A percentile compares a stretch with the other conserved stretches of the same genome.
These are phyloP conservation scores for Dunaliella sp. DNA, from an alignment of 139 green algal species.

Conservation along the genomic window DNA sequence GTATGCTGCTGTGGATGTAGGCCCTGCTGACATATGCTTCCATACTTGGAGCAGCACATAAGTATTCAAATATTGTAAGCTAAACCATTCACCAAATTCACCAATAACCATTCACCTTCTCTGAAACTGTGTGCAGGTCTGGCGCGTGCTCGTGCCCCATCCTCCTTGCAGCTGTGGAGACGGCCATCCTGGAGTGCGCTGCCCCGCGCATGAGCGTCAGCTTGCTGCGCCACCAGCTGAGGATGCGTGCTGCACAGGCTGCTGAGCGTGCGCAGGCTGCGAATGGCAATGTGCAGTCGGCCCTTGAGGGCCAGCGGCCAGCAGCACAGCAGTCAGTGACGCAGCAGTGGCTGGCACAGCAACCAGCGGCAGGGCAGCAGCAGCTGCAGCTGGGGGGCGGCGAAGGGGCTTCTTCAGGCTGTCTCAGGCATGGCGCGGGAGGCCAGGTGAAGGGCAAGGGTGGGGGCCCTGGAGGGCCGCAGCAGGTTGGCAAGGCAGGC, in stretches of 20 bases:
- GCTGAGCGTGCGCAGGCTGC: too few relatives aligned
- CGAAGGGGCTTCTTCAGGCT: too few relatives aligned
- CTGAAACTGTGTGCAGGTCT: background rate
- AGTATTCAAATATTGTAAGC: too few relatives aligned
- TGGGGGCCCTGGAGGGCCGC: background rate
- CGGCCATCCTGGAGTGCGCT: background rate
- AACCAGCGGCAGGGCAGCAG: too few relatives aligned
- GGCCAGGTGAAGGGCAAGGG: too few relatives aligned
- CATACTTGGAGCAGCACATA: too few relatives aligned
- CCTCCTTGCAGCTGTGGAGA: background rate
- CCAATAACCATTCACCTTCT: too few relatives aligned
- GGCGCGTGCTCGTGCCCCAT: background rate
- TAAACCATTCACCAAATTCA: too few relatives aligned
- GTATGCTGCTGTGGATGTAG: too few relatives aligned
- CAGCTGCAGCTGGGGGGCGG: background rate
- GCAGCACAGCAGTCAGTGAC: background rate
- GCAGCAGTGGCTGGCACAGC: too few relatives aligned
- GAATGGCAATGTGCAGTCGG: background rate
- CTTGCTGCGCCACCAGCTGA: background rate
- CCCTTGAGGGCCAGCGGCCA: background rate
- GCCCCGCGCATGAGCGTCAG: background rate
- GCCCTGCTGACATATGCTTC: too few relatives aligned
- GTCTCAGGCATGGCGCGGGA: background rate
- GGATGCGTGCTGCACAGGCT: background rate
- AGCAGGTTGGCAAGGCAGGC: background rate